These are phyloP conservation scores for Mercurialis annua DNA, from an alignment of 345 rosid genomes.

Conservation along the genomic window DNA sequence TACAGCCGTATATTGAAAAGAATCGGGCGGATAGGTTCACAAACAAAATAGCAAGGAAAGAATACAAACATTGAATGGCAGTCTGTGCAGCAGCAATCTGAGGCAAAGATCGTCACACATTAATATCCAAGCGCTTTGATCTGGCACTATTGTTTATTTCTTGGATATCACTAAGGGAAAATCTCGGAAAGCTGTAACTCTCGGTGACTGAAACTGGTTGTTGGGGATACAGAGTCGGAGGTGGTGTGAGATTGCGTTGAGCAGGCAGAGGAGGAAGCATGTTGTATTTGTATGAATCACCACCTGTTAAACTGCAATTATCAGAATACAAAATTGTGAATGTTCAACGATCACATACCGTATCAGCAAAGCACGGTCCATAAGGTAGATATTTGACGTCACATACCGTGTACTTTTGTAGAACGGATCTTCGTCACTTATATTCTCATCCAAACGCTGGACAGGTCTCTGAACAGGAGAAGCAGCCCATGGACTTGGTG, in stretches of 20 bases:
- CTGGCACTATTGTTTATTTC: conserved; percentile 55
- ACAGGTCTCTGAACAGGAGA: conserved; percentile 53
- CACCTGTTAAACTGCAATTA: conserved; percentile 50
- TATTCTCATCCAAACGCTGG: conserved; percentile 71
- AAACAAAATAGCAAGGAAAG: conserved; percentile 1
- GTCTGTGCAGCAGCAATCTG: neutral
- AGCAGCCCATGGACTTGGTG: conserved; percentile 70
- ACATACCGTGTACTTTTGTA: conserved; percentile 63
- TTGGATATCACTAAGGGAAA: conserved; percentile 45
- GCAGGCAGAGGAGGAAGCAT: conserved; percentile 85
- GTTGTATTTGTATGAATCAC: conserved; percentile 68
- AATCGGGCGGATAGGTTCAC: conserved; percentile 18
- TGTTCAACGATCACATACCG: too few relatives aligned
- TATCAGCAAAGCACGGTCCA: neutral
- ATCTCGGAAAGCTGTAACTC: conserved; percentile 71
- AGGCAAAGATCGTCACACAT: conserved; percentile 41
- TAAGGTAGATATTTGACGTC: neutral
- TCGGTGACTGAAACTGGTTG: conserved; percentile 76
- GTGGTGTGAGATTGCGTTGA: conserved; percentile 90
- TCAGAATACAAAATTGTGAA: neutral
- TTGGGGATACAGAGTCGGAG: conserved; percentile 93
- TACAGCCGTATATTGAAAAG: conserved; percentile 19
- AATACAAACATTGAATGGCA: conserved; percentile 3
- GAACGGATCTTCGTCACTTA: conserved; percentile 60
- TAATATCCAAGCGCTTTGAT: conserved; percentile 81